Evolutionary conservation across 306 rosid species (phyloP).

Genomic region (Fragaria vesca): DNA sequence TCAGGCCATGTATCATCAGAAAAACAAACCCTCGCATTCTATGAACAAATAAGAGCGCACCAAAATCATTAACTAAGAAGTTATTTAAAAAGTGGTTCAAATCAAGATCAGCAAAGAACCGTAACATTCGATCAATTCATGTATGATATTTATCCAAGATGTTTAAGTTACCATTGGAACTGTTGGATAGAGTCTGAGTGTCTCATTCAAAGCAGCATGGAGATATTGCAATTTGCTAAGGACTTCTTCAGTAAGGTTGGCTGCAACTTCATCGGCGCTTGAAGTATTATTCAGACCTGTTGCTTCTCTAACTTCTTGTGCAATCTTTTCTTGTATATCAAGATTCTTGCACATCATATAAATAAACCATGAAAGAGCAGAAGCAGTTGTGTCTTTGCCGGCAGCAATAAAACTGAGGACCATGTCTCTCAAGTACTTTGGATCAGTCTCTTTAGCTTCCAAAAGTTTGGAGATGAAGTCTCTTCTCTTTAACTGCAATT

Average conservation of each 20-base stretch:
- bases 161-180: background rate
- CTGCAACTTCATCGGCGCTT: background rate
- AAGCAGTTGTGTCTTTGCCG: background rate
- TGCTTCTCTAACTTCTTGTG: background rate
- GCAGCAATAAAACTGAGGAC: background rate
- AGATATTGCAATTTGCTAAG: background rate
- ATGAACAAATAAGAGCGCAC: background rate
- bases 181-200: background rate
- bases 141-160: background rate
- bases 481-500: background rate
- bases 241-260: background rate
- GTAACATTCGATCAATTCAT: background rate
- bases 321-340: background rate
- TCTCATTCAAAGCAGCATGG: background rate
- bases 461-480: background rate
- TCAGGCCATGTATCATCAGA: background rate
- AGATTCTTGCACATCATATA: slow-evolving; percentile 4
- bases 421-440: slow-evolving; percentile 5
- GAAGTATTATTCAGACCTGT: background rate
- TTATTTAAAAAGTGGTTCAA: background rate
- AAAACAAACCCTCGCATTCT: background rate
- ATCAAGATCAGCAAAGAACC: background rate
- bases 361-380: background rate
- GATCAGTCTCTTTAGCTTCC: background rate
- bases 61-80: background rate